Percentiles rank a stretch among this genome's conserved stretches.
phyloP scores from a whole-genome alignment of 176 grass and related monocot species.

The Phoenix dactylifera region DNA sequence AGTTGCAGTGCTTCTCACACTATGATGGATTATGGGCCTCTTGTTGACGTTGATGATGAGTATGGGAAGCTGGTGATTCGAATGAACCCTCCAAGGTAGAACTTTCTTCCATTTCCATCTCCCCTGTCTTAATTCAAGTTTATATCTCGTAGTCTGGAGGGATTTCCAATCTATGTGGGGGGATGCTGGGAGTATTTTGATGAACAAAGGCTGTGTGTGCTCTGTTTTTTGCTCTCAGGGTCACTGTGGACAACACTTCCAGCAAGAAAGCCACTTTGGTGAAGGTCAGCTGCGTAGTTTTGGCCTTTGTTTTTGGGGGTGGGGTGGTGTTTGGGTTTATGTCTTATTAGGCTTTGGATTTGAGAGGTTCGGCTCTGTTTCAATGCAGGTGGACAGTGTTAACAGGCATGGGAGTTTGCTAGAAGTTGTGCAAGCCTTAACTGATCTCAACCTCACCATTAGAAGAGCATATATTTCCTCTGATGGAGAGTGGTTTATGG shows the following conservation, averaged over 20 bases:
- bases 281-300: slow-evolving; percentile 24
- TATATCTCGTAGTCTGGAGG: background rate
- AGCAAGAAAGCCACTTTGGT: slow-evolving; percentile 42
- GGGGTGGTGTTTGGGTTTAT: background rate
- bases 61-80: slow-evolving; percentile 48
- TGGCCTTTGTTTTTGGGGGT: background rate
- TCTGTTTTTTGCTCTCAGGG: slow-evolving; percentile 15
- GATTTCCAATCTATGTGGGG: background rate
- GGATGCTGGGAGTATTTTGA: too few relatives aligned
- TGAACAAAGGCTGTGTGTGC: background rate
- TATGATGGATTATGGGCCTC: slow-evolving; percentile 31
- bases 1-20: slow-evolving; percentile 1
- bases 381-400: slow-evolving; percentile 34
- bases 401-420: slow-evolving; percentile 45
- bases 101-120: background rate
- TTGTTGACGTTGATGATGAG: slow-evolving; percentile 41
- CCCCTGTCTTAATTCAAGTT: background rate
- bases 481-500: slow-evolving; percentile 51
- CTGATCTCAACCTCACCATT: slow-evolving; percentile 35
- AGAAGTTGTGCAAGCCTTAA: slow-evolving; percentile 38
- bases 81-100: slow-evolving; percentile 47
- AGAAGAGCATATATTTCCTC: slow-evolving; percentile 47
- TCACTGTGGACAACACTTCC: slow-evolving; percentile 38
- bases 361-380: background rate
- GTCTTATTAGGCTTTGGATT: background rate